These are phyloP conservation scores for Symbiodinium natans DNA, from an alignment of 73 alveolate species.

Conservation along the genomic window DNA sequence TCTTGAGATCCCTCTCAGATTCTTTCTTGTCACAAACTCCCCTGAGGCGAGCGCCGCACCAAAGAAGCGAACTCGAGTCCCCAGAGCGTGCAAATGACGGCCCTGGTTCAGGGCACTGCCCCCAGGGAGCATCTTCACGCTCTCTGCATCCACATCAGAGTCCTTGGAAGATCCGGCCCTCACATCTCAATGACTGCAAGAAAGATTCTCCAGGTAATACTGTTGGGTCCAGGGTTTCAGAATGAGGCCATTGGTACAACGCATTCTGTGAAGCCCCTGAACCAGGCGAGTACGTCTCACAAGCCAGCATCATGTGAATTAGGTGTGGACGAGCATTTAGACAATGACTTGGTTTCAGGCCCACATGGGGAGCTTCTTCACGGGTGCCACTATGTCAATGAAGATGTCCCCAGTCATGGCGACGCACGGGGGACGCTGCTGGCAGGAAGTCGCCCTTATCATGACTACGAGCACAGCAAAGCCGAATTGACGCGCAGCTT, in stretches of 20 bases:
- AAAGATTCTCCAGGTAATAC: neutral
- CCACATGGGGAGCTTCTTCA: constrained; percentile 79
- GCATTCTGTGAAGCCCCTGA: too few species aligned
- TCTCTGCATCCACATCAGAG: constrained; percentile 79
- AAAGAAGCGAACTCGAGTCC: constrained; percentile 54
- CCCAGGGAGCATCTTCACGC: constrained; percentile 57
- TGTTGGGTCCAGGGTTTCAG: neutral
- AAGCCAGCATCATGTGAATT: too few species aligned
- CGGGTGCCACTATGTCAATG: constrained; percentile 77
- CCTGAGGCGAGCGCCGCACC: constrained; percentile 34
- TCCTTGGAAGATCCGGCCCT: too few species aligned
- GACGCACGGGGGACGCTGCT: constrained; percentile 30
- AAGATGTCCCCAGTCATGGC: constrained; percentile 78
- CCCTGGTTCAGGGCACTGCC: constrained; percentile 88
- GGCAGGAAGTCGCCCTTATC: constrained; percentile 14
- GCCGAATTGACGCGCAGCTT: too few species aligned
- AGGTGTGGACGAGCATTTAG: too few species aligned
- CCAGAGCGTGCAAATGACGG: constrained; percentile 81
- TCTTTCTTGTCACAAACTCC: neutral
- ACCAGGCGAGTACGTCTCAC: too few species aligned
- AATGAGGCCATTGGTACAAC: too few species aligned
- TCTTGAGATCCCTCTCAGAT: neutral
- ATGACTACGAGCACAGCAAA: neutral
- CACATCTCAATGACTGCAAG: too few species aligned
- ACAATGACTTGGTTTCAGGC: neutral